Evolutionary conservation across 129 eudicot genomes (phyloP), one percentile per base, ranked within the genome.

Genomic region (Flaveria sonorensis): DNA sequence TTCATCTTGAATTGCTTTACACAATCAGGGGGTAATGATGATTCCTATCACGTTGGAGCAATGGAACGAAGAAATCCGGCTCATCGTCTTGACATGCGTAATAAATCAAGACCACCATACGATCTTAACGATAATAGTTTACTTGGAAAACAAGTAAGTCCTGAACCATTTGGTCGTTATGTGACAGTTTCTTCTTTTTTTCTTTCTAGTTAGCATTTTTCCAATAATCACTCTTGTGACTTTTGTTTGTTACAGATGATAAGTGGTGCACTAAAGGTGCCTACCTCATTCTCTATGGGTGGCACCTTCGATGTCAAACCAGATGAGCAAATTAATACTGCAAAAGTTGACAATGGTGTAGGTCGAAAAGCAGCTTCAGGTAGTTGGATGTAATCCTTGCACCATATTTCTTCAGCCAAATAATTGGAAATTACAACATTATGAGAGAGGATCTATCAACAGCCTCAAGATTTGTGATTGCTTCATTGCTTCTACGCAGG

Each of bases 351-450:
- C 73, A 81, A 71, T 71, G 90, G 83, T 12, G 71, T 11, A 62
- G 80, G 79, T 46, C 82, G 56, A 24, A 60, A 76, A 72, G 26
- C 85, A 11, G 23, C 81, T 52, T 87, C 96, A 73, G 86, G 89
- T 81, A 84, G 87, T 77, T 93, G 97, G 98, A 85, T 87, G 53
- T 79, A 90, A 10, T 83, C 96, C 24, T 57, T 93, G 62, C 88
- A 86, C 63, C 88, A 89, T 40, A 82, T 88, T 68, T 90, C 96
- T 46, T 90, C 92, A 26, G 72, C 98, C 68, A 90, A 92, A 80
- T 92, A 74, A 87, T 71, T 24, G 82, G 82, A 77, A 82, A 75
- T 32, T 32, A 32, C 39, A 32, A 32, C 39, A 32, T 32, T 32
- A 32, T 32, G 39, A 32, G 7, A 0, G 39, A 32, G 39, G 39